Conservation (phyloP, 345 rosid genomes). For the Salix purpurea region DNA sequence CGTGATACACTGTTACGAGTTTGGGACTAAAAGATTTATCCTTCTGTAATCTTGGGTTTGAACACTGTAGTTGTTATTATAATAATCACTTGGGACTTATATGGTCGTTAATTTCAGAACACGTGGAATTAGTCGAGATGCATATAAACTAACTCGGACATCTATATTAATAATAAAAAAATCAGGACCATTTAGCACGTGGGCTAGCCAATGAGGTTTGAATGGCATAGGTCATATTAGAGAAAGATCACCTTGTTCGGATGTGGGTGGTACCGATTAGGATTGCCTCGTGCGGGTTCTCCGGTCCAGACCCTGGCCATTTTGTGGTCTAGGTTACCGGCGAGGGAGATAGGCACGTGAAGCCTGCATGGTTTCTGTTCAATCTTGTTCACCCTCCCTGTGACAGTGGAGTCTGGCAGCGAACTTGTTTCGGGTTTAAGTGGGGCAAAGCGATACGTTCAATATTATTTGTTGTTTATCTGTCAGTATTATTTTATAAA, state of each 20-base stretch:
- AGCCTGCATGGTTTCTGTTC: neutral
- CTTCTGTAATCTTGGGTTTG: too few relatives aligned
- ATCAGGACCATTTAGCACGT: constrained; percentile 9
- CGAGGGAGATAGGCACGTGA: neutral
- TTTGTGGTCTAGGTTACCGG: neutral
- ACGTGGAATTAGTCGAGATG: too few relatives aligned
- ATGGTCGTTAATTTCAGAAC: too few relatives aligned
- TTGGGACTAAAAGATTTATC: too few relatives aligned
- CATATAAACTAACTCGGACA: too few relatives aligned
- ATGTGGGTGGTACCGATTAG: constrained; percentile 11
- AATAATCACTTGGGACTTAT: too few relatives aligned
- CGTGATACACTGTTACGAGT: too few relatives aligned
- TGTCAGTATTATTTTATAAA: neutral
- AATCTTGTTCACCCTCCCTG: neutral
- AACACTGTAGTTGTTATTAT: too few relatives aligned
- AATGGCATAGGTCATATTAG: neutral
- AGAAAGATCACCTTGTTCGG: neutral
- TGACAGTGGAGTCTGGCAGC: neutral
- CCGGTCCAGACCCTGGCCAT: constrained; percentile 3
- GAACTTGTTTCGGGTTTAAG: neutral
- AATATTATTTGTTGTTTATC: neutral
- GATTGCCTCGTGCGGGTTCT: neutral
- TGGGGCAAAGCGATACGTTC: too few relatives aligned
- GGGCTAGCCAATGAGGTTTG: neutral
- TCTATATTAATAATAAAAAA: too few relatives aligned